Evolutionary conservation across 164 flowering plant genomes (phyloP), one percentile per base, ranked within the genome.

Genomic region (Vitis cinerea): DNA sequence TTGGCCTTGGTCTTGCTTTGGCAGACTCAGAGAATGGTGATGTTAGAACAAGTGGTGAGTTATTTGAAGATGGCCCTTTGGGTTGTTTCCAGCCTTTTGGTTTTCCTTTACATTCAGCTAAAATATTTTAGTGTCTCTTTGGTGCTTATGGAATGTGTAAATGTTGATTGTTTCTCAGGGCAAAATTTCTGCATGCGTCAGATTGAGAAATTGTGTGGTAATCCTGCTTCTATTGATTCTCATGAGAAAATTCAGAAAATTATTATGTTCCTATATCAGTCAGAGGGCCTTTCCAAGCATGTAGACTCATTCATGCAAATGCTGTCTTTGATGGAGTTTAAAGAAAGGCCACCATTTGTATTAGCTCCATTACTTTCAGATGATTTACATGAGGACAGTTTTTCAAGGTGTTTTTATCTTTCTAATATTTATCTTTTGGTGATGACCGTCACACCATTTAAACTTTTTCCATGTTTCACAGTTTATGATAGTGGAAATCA

Each of bases 1-100:
- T 93, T 76, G 84, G 79, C 19, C 47, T 89, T 75, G 97, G 94
- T 72, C 91, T 96, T 80, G 98, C 97, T 62, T 79, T 96, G 77
- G 81, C 93, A 27, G 93, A 93, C 61, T 86, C 92, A 4, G 91
- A 90, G 57, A 82, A 85, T 61, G 70, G 50, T 55, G 90, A 84
- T 17, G 44, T 80, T 74, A 83, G 84, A 69, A 76, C 71, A 68
- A 75, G 72, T 71, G 99, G 99, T 92, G 71, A 82, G 88, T 72
- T 73, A 37, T 27, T 6, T 14, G 44, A 37, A 37, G 44, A 37
- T 37, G 44, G 44, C 0, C 44, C 10, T 49, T 70, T 13, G 3
- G 52, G 60, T 58, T 11, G 5, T 52, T 55, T 8, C 30, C 16
- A 0, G 66, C 8, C 48, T 37, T 17, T 59, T 6, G 44, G 44